Evolutionary conservation across 73 alveolate species (phyloP), one percentile per base, ranked within the genome.

Genomic region (Paramecium pentaurelia): DNA sequence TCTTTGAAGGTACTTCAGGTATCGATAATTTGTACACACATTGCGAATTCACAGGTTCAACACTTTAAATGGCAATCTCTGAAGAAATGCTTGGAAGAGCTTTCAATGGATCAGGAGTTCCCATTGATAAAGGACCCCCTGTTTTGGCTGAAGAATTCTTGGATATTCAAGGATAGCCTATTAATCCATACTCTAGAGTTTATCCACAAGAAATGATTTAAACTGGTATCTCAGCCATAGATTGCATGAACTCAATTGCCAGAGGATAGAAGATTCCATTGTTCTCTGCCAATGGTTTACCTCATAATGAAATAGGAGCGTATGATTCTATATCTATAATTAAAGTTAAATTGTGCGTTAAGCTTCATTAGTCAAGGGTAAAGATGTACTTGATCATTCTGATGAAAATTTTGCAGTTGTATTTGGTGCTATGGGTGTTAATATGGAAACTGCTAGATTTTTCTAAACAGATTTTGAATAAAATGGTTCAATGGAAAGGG

Each of bases 351-450:
- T 99, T 92, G 99, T 99, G 96, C 95, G 99, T 77, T 99, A 99
- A 95, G 99, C 99, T 58, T 96, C 99, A 16, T 93, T 99, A 95
- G 99, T 99, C 75, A 97, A 97, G 96, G 99, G 99, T 38, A 99
- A 99, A 96, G 99, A 97, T 93, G 98, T 97, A 4, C 88, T 89
- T 71, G 99, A 98, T 95, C 99, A 97, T 93, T 96, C 99, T 49
- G 98, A 99, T 77, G 99, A 99, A 86, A 99, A 99, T 96, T 99
- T 98, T 96, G 99, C 99, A 87, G 97, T 99, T 85, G 99, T 99
- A 68, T 99, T 99, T 95, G 99, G 99, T 16, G 99, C 99, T 86
- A 99, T 99, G 99, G 99, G 99, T 86, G 99, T 99, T 68, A 99
- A 99, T 96, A 96, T 98, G 98, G 99, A 99, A 97, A 98, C 99